Evolutionary conservation across 805 yeast genomes (phyloP).

Genomic region (Wickerhamia fluorescens): DNA sequence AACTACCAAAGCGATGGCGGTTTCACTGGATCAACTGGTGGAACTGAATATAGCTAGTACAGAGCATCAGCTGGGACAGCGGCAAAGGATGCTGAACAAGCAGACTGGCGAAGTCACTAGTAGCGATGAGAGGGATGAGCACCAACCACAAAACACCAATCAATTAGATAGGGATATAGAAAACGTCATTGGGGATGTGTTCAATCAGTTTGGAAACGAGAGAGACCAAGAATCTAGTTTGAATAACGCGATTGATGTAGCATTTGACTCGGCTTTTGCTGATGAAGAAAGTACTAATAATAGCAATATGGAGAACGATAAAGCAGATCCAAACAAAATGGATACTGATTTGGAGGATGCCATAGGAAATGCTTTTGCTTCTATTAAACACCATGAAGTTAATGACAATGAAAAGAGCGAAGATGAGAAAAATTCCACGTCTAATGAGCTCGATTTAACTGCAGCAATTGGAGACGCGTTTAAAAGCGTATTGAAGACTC

Average conservation of each 20-base stretch:
- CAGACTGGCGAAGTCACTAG: background rate
- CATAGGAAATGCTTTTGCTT: constrained; percentile 23
- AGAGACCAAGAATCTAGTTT: constrained; percentile 6
- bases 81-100: no score
- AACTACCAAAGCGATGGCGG: no score
- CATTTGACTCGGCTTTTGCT: constrained; percentile 5
- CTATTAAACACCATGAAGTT: background rate
- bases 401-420: background rate
- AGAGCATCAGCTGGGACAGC: no score
- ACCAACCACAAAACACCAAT: constrained; percentile 1
- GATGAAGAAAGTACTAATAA: no score
- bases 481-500: constrained; percentile 6
- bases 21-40: no score
- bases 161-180: constrained; percentile 20
- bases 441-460: no score
- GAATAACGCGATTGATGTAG: constrained; percentile 11
- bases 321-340: no score
- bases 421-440: background rate
- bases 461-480: constrained; percentile 12
- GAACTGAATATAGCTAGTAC: no score
- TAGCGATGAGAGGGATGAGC: no score
- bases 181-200: constrained; percentile 33
- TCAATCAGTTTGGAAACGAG: constrained; percentile 21
- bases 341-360: constrained; percentile 16
- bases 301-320: no score